phyloP scores from a whole-genome alignment of 192 early-diverging fungal species.

The Mortierella claussenii region DNA sequence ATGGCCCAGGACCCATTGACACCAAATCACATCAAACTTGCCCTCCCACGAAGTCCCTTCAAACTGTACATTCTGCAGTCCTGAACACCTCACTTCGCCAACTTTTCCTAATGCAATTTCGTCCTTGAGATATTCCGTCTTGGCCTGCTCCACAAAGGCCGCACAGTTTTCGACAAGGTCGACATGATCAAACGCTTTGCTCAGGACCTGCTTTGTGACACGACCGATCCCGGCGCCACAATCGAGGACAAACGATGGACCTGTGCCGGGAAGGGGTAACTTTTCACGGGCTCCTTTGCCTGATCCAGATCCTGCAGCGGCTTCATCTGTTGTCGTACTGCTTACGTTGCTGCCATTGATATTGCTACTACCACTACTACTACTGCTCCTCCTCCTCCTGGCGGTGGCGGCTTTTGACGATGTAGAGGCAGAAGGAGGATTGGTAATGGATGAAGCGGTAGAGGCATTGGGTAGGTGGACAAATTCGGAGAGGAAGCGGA shows the following conservation, averaged over 20 bases:
- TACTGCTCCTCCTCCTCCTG: too few species aligned
- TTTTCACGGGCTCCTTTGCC: too few species aligned
- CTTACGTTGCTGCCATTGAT: background rate
- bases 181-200: slow-evolving; percentile 81
- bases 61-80: slow-evolving; percentile 72
- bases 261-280: slow-evolving; percentile 36
- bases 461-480: slow-evolving; percentile 40
- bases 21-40: slow-evolving; percentile 96
- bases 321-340: slow-evolving; percentile 10
- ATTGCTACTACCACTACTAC: too few species aligned
- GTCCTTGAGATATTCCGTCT: slow-evolving; percentile 64
- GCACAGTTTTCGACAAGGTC: slow-evolving; percentile 92
- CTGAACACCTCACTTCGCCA: slow-evolving; percentile 73
- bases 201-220: slow-evolving; percentile 87
- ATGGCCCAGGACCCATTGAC: slow-evolving; percentile 97
- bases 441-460: slow-evolving; percentile 14
- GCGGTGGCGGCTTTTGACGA: background rate
- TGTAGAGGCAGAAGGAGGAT: background rate
- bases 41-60: slow-evolving; percentile 73
- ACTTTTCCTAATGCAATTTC: slow-evolving; percentile 69
- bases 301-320: too few species aligned
- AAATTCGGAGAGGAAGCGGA: slow-evolving; percentile 76
- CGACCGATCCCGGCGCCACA: slow-evolving; percentile 97
- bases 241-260: slow-evolving; percentile 67
- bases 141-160: slow-evolving; percentile 81